Base-by-base conservation (phyloP, 768 basidiomycete species). In the Auriscalpium orientale region DNA sequence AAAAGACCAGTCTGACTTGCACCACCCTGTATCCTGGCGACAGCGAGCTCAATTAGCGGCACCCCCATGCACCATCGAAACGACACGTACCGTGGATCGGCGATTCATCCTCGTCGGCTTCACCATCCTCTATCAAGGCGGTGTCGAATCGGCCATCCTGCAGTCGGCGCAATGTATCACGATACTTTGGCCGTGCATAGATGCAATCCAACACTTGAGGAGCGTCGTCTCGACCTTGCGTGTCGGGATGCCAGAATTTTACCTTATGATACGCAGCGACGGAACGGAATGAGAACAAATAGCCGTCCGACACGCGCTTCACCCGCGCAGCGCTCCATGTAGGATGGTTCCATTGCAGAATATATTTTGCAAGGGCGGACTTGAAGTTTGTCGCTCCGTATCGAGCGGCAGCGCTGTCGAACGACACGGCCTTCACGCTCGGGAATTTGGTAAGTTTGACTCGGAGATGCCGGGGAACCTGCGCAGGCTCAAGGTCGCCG, bases 111-210 rank as follows among this genome's bases (percentile, higher is more conserved):
- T 38, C 34, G 18, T 18, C 45, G 5, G 57, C 59, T 18, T 57
- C 51, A 11, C 21, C 46, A 20, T 67, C 65, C 35, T 43, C 40
- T 12, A 70, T 56, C 4, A 73, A 56, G 0, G 58, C 70, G 3
- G 68, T 74, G 55, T 78, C 74, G 62, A 75, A 76, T 3, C 68
- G 58, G 1, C 57, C 67, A 2, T 65, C 64, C 28, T 67, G 53
- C 0, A n/a, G 13, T 3, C 55, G 46, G 0, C 64, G 57, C 6
- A 58, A 55, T 18, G 50, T 58, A 51, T 68, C 59, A 18, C 1
- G 33, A n/a, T 33, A 62, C 63, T 11, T 28, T 2, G 71, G 70
- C 36, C 67, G 50, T 8, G 58, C 65, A 62, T 76, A 70, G 9
- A 72, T 59, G n/a, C 65, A 49, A 55, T 75, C 72, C 8, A 67